phyloP scores from a whole-genome alignment of 805 yeast species.

The Sugiyamaella boreocaroliniensis region DNA sequence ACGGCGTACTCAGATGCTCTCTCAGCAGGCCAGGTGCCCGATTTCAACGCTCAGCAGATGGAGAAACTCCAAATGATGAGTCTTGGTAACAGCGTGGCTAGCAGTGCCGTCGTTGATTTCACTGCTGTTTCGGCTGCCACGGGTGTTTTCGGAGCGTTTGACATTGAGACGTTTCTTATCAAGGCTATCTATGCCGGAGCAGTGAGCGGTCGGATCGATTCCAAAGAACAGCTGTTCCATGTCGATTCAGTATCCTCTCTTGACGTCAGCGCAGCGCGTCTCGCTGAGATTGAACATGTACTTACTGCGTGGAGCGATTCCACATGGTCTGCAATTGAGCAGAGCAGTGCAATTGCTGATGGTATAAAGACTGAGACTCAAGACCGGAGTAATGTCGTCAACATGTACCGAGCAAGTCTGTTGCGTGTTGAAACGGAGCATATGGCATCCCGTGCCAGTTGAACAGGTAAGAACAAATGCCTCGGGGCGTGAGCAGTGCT shows the following conservation, averaged over 20 bases:
- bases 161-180: slow-evolving; percentile 21
- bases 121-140: slow-evolving; percentile 5
- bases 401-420: neutral
- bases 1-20: slow-evolving; percentile 6
- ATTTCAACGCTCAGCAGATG: slow-evolving; percentile 11
- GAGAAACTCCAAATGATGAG: slow-evolving; percentile 21
- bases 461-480: neutral
- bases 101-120: slow-evolving; percentile 12
- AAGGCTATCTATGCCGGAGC: slow-evolving; percentile 22
- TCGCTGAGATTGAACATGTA: neutral
- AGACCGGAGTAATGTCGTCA: neutral
- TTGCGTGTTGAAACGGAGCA: neutral
- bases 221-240: slow-evolving; percentile 15
- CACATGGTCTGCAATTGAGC: neutral
- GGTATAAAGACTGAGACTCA: neutral
- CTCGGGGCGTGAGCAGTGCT: neutral
- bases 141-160: neutral
- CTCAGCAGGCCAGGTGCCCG: slow-evolving; percentile 2
- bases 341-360: neutral
- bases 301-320: neutral
- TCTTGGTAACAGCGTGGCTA: slow-evolving; percentile 16
- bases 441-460: neutral
- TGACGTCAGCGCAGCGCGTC: slow-evolving; percentile 16
- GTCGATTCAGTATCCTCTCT: slow-evolving; percentile 17
- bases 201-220: slow-evolving; percentile 22